Evolutionary conservation across 2,329 filamentous ascomycete species (phyloP).

Genomic region (Ophiobolus disseminans): DNA sequence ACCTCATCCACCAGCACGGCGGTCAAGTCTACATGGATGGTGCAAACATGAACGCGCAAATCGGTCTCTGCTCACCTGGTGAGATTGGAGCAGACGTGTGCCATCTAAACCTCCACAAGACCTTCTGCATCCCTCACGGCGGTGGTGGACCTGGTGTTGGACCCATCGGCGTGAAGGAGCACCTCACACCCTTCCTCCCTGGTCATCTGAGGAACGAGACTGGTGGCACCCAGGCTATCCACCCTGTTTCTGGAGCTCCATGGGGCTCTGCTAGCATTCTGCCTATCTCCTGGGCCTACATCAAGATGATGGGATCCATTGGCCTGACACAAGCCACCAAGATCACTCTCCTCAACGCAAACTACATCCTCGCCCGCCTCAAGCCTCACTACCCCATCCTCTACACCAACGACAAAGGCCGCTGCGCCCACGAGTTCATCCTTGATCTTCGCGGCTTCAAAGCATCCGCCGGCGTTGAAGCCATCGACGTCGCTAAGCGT

Average conservation of each 20-base stretch:
- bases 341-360: constrained; percentile 92
- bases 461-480: constrained; percentile 82
- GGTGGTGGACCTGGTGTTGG: constrained; percentile 93
- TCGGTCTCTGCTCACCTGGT: constrained; percentile 91
- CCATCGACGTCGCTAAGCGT: constrained; percentile 94
- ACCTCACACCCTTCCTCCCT: constrained; percentile 79
- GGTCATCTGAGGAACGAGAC: constrained; percentile 69
- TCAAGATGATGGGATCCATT: constrained; percentile 86
- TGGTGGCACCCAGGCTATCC: constrained; percentile 65
- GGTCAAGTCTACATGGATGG: constrained; percentile 99
- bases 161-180: constrained; percentile 87
- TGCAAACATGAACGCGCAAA: constrained; percentile 98
- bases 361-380: constrained; percentile 91
- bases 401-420: constrained; percentile 88
- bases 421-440: constrained; percentile 97
- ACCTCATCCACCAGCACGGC: constrained; percentile 84
- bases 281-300: constrained; percentile 94
- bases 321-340: constrained; percentile 90
- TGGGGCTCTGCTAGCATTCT: constrained; percentile 91
- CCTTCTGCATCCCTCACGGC: constrained; percentile 96
- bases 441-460: constrained; percentile 87
- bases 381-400: constrained; percentile 86
- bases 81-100: constrained; percentile 97
- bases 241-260: constrained; percentile 79
- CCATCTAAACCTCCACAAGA: constrained; percentile 98